Percentiles rank a stretch among this genome's conserved stretches.
These are phyloP conservation scores for Inonotus hispidus DNA, from an alignment of 1,284 basidiomycete genomes.

Conservation along the genomic window DNA sequence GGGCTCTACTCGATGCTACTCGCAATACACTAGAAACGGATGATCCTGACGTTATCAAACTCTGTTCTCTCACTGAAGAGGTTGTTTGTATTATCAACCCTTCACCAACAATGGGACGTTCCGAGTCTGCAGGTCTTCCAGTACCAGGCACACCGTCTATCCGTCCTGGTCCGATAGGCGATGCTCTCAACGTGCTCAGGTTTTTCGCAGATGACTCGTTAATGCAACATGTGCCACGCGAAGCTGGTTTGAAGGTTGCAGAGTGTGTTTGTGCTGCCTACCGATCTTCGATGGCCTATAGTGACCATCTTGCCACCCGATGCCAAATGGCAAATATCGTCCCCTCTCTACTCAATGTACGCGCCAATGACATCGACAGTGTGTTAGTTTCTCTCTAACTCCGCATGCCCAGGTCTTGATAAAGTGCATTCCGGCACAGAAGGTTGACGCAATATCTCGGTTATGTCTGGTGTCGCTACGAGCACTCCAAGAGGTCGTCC, in stretches of 20 bases:
- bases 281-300: not conserved
- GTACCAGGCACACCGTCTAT: not conserved
- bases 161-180: not conserved
- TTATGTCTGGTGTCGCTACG: not conserved
- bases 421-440: not conserved
- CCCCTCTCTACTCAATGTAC: not conserved
- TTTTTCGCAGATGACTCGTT: not conserved
- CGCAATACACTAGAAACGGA: conserved; percentile 15
- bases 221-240: not conserved
- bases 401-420: not conserved
- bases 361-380: not conserved
- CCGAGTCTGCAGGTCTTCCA: not conserved
- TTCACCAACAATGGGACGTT: not conserved
- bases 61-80: not conserved
- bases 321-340: no score
- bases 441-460: not conserved
- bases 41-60: not conserved
- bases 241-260: not conserved
- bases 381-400: not conserved
- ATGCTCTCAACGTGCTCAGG: not conserved
- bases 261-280: not conserved
- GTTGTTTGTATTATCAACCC: not conserved
- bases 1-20: conserved; percentile 39
- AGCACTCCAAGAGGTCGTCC: not conserved
- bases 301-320: not conserved